Evolutionary conservation across 805 yeast species (phyloP), one percentile per base, ranked within the genome.

Genomic region (Saccharomyces cerevisiae): DNA sequence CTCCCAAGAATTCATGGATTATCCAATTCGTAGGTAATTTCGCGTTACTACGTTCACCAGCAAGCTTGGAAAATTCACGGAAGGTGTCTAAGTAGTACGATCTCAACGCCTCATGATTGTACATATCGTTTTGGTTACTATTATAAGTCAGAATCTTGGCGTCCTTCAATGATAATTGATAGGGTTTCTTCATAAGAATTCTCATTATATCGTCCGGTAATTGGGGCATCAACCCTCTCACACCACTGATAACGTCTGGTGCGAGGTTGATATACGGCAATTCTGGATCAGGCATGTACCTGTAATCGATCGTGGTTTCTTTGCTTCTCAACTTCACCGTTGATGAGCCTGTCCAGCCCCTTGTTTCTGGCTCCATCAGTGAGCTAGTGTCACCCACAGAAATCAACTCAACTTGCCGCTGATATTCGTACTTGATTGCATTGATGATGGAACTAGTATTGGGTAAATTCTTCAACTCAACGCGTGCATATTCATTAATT

Each of bases 211-310:
- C 73, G 53, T 89, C 92, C 0, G 96, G 91, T 1, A 84, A 68
- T 9, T 67, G 73, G 0, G 92, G 91, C 50, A 85, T 63, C 1
- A 61, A 49, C 13, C 62, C 56, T 11, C 68, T 61, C 0, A 86
- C 72, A 1, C 77, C 73, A 0, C 71, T 60, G 0, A 78, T 63
- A 4, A 84, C 76, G 0, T 65, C 64, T 1, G 57, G 51, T n/a
- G 63, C 49, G 2, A 92, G 66, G 14, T 62, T 55, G 3, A 91
- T 70, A 1, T 71, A 68, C 0, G 94, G 90, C 30, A 94, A 72
- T 67, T 94, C 99, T 1, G 95, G 88, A 67, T 94, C 99, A 0
- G 98, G 97, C 78, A 92, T 85, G 66, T 90, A 94, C 62, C 98
- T 75, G 70, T 94, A 94, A 69, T 94, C 99, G 11, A 87, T 78